Evolutionary conservation across 371 early-diverging fungal species (phyloP), one percentile per base, ranked within the genome.

Genomic region (Funneliformis caledonium): DNA sequence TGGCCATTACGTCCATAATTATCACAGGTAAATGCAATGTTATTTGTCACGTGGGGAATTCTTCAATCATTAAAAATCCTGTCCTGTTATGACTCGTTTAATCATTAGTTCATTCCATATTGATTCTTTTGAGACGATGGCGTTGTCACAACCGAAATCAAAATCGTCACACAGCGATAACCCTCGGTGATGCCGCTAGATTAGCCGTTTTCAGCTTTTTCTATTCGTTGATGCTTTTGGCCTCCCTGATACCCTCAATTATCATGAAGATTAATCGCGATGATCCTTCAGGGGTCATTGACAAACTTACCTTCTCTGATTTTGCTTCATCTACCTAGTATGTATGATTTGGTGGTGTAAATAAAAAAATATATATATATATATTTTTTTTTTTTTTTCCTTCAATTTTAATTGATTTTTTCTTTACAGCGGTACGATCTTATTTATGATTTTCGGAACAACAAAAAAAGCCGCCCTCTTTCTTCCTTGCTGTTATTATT

Each of bases 401-500:
- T n/a, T 19, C 8, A 48, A 19, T n/a, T 43, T 72, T n/a, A 3
- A 3, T 22, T 26, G 10, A 72, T 31, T 72, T 48, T 47, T 48
- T 52, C n/a, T 50, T 72, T 72, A 22, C 31, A 72, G 72, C 31
- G 72, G 72, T 12, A 48, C 42, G 2, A 9, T 72, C 2, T 22
- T 72, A 12, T 72, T 72, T 42, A 10, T 72, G n/a, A 48, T 72
- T 47, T 72, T 72, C 10, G 72, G 72, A 4, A 72, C 72, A 45
- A 72, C 72, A n/a, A 45, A 50, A 48, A 50, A 50, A 8, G 50
- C 72, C 10, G 33, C 50, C 4, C 8, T 72, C 31, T 72, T 72
- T 26, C n/a, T 72, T 5, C 72, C 72, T 16, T 72, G 72, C 50
- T 72, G 72, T 52, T 72, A 72, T 72, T 72, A 72, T 12, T 7